phyloP scores from a whole-genome alignment of 2,329 filamentous ascomycete species.

The Sclerotinia glacialis region DNA sequence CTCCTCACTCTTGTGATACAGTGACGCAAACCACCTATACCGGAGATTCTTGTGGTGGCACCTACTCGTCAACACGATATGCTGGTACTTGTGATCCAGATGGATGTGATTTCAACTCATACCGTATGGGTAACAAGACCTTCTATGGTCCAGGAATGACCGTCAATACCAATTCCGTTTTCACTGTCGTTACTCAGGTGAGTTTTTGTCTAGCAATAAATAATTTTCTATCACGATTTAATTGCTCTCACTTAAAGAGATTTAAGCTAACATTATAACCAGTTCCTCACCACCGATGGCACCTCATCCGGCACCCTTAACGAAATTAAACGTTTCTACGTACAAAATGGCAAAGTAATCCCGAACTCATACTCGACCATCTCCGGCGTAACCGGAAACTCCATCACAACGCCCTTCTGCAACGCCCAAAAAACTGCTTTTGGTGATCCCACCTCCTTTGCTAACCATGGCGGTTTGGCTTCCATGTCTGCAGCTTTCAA shows the following conservation, averaged over 20 bases:
- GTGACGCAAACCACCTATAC: slow-evolving; percentile 44
- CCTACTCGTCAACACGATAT: slow-evolving; percentile 49
- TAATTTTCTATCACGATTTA: background rate
- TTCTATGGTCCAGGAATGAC: slow-evolving; percentile 56
- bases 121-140: slow-evolving; percentile 53
- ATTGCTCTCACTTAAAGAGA: too few species aligned
- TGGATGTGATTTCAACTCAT: slow-evolving; percentile 62
- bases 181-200: slow-evolving; percentile 57
- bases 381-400: slow-evolving; percentile 48
- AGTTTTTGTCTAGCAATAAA: background rate
- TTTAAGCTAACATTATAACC: background rate
- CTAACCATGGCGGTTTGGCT: slow-evolving; percentile 53
- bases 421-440: slow-evolving; percentile 54
- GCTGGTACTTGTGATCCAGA: slow-evolving; percentile 57
- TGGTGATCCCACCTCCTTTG: slow-evolving; percentile 53
- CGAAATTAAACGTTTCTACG: slow-evolving; percentile 56
- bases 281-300: slow-evolving; percentile 18
- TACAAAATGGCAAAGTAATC: slow-evolving; percentile 53
- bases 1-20: slow-evolving; percentile 55
- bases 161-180: slow-evolving; percentile 51
- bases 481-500: slow-evolving; percentile 54
- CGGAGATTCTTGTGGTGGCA: slow-evolving; percentile 42
- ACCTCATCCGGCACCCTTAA: slow-evolving; percentile 52
- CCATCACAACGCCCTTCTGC: slow-evolving; percentile 57
- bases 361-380: slow-evolving; percentile 49